Evolutionary conservation across 1,284 basidiomycete genomes (phyloP).

Genomic region (Apiotrichum mycotoxinovorans): DNA sequence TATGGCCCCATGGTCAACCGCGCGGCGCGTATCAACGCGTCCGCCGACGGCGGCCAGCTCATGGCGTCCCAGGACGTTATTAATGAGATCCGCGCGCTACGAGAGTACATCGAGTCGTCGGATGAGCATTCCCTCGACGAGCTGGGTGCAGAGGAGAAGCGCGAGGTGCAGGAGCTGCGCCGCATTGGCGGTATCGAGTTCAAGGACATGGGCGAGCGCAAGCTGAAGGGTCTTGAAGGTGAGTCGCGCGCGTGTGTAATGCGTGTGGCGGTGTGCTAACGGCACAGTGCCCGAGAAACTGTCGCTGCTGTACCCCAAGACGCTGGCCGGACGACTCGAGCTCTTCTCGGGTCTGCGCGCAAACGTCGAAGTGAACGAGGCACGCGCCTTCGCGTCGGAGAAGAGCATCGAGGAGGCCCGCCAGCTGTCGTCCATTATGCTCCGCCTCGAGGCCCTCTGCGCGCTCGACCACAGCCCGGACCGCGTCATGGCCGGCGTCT

Average conservation of each 20-base stretch:
- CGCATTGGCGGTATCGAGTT: constrained; percentile 71
- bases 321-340: constrained; percentile 69
- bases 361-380: constrained; percentile 51
- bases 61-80: constrained; percentile 87
- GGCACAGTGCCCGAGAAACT: constrained; percentile 71
- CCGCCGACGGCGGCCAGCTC: constrained; percentile 90
- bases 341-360: constrained; percentile 54
- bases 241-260: constrained; percentile 5
- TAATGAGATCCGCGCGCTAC: constrained; percentile 64
- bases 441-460: constrained; percentile 79
- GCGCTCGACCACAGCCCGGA: constrained; percentile 51
- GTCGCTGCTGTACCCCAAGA: constrained; percentile 76
- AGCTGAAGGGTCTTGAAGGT: constrained; percentile 86
- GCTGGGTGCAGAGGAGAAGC: constrained; percentile 43
- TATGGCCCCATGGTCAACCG: constrained; percentile 93
- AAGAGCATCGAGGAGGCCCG: constrained; percentile 74
- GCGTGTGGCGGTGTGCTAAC: no score
- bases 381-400: constrained; percentile 56
- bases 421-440: constrained; percentile 68
- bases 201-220: constrained; percentile 74
- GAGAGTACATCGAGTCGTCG: constrained; percentile 48
- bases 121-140: constrained; percentile 54
- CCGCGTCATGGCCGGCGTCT: constrained; percentile 3
- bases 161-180: constrained; percentile 52
- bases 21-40: constrained; percentile 76